A percentile compares a stretch with the other conserved stretches of the same genome.
These are phyloP conservation scores for Sclerotinia glacialis DNA, from an alignment of 2,329 filamentous ascomycete species.

Conservation along the genomic window DNA sequence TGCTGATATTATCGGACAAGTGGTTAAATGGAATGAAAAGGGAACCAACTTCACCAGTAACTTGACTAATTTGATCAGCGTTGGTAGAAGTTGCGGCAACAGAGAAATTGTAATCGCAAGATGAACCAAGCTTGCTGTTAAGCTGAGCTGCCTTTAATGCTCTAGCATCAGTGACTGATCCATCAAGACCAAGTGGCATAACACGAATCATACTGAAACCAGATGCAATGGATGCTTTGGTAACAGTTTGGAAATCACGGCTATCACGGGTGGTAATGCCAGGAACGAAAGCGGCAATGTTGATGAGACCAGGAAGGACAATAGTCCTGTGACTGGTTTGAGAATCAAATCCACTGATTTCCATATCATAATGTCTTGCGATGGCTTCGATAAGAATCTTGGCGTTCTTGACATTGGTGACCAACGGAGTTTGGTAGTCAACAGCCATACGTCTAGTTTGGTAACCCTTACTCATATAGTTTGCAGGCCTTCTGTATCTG, in stretches of 20 bases:
- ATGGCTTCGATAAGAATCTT: conserved; percentile 96
- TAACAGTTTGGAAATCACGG: conserved; percentile 66
- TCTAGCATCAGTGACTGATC: conserved; percentile 68
- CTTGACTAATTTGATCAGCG: conserved; percentile 69
- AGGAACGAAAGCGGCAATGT: conserved; percentile 76
- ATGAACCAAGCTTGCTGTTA: conserved; percentile 64
- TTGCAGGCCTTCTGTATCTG: conserved; percentile 91
- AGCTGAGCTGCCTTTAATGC: conserved; percentile 70
- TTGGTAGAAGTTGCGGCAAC: conserved; percentile 72
- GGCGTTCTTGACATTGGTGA: conserved; percentile 99
- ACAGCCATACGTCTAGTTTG: conserved; percentile 96
- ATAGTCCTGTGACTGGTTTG: conserved; percentile 83
- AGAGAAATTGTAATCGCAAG: conserved; percentile 79
- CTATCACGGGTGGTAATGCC: conserved; percentile 64
- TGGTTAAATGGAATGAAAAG: conserved; percentile 80
- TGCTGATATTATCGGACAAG: conserved; percentile 78
- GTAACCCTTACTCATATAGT: conserved; percentile 98
- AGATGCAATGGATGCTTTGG: conserved; percentile 68
- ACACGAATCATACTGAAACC: conserved; percentile 80
- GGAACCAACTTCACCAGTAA: conserved; percentile 72
- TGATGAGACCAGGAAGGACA: conserved; percentile 71
- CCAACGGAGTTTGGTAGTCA: conserved; percentile 87
- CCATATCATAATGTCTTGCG: conserved; percentile 80
- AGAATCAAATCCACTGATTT: conserved; percentile 80
- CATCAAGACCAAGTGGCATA: conserved; percentile 72